Evolutionary conservation across 768 basidiomycete species (phyloP).

Genomic region (Leucosporidium scottii): DNA sequence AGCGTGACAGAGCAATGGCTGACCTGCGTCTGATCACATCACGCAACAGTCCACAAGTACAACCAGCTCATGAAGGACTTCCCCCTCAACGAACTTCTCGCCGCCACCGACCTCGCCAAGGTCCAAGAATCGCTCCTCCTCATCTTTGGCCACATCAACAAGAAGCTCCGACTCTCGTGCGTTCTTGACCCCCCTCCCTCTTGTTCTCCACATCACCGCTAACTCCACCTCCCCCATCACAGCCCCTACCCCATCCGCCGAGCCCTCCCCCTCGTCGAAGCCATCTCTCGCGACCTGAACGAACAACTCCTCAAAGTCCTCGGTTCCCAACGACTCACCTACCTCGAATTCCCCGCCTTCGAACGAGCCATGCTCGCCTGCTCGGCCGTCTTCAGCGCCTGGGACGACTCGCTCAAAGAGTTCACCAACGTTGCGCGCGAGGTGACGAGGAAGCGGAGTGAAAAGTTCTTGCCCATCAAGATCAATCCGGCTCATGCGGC

Average conservation of each 20-base stretch:
- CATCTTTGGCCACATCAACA: constrained; percentile 89
- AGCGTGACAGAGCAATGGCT: not conserved
- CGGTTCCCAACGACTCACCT: constrained; percentile 81
- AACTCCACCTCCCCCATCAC: not conserved
- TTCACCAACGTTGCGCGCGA: constrained; percentile 90
- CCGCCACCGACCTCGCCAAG: constrained; percentile 92
- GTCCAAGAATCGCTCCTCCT: constrained; percentile 78
- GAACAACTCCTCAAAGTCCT: constrained; percentile 87
- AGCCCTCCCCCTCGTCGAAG: constrained; percentile 92
- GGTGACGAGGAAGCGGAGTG: constrained; percentile 76
- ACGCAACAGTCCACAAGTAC: constrained; percentile 77
- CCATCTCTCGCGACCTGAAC: constrained; percentile 95
- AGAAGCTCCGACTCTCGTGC: constrained; percentile 81
- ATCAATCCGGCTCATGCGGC: constrained; percentile 83
- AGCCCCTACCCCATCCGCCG: constrained; percentile 89
- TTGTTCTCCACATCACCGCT: no score
- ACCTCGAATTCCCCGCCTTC: constrained; percentile 89
- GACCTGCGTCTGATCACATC: not conserved
- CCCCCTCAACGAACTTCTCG: constrained; percentile 89
- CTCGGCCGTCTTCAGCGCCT: constrained; percentile 69
- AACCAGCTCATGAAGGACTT: constrained; percentile 99
- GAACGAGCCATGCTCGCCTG: constrained; percentile 73
- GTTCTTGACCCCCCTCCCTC: constrained; percentile 19
- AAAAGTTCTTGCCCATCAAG: constrained; percentile 96
- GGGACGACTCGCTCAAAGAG: constrained; percentile 80